Evolutionary conservation across 1,139 yeast species (phyloP), one percentile per base, ranked within the genome.

Genomic region (Saccharomyces hybrid): DNA sequence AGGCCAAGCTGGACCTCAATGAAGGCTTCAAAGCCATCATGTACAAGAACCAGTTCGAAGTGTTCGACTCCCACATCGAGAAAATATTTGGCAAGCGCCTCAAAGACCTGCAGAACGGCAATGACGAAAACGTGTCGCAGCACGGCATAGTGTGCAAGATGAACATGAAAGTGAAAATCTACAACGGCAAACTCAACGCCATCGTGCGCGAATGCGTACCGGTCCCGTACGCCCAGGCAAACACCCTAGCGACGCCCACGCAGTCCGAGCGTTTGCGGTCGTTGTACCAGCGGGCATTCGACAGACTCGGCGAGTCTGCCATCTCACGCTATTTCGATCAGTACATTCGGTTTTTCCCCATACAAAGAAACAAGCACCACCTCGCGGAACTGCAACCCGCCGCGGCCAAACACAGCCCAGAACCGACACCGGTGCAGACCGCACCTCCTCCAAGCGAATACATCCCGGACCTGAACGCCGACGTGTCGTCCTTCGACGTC

Each of bases 111-210:
- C 49, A 49, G 20, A 56, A 53, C 48, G 57, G 55, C n/a, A 56
- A 56, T 20, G 61, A 59, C 38, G 54, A 55, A 23, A 64, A 64
- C 50, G 44, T 61, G 30, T 57, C 66, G 5, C 59, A 61, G 38
- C 53, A 53, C 16, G 68, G 69, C 23, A 65, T 68, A 6, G 55
- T 67, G 7, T 64, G 68, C 54, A 55, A 58, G 46, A 42, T 68
- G 50, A 53, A 58, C 4, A 44, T 67, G 7, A 66, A 63, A 42
- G 55, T 57, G 3, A 58, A 61, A 42, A 25, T 60, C 0, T 66
- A 51, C 50, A 52, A 57, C 4, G 61, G 58, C 44, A 60, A 57
- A 52, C 50, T 66, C 27, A 65, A 65, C 52, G 61, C 66, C 7
- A 63, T 67, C 32, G 56, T 59, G 7, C 54, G 68, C 20, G 57